phyloP scores from a whole-genome alignment of 345 rosid species.

The Odontarrhena argentea region DNA sequence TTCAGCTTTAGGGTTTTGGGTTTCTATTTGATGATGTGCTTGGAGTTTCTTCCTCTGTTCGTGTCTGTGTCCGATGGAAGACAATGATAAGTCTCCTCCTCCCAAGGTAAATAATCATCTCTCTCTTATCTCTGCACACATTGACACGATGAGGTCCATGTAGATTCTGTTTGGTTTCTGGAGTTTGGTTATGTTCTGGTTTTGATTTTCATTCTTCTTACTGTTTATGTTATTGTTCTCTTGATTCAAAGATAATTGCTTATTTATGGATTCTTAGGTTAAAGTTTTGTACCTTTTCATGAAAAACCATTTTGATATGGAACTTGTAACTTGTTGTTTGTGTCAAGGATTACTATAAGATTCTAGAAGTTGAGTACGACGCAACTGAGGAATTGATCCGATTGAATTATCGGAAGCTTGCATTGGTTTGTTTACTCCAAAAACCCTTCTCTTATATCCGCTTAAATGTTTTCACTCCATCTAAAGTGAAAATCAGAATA shows the following conservation, averaged over 20 bases:
- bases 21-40: constrained; percentile 40
- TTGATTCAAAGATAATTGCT: too few relatives aligned
- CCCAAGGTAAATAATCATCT: constrained; percentile 42
- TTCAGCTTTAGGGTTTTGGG: constrained; percentile 26
- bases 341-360: constrained; percentile 74
- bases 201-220: too few relatives aligned
- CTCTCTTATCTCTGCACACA: background rate
- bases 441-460: background rate
- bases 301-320: constrained; percentile 15
- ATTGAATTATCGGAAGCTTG: constrained; percentile 73
- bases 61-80: constrained; percentile 50
- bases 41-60: constrained; percentile 35
- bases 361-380: constrained; percentile 78
- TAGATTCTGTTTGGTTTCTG: constrained; percentile 1
- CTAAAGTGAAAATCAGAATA: background rate
- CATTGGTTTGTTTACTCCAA: constrained; percentile 59
- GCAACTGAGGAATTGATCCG: constrained; percentile 81
- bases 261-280: too few relatives aligned
- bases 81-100: constrained; percentile 38
- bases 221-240: background rate
- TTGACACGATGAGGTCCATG: constrained; percentile 1
- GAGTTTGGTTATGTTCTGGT: background rate
- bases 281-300: too few relatives aligned
- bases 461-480: background rate
- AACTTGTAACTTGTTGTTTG: constrained; percentile 17